phyloP scores from a whole-genome alignment of 192 early-diverging fungal species.

The Backusella circina region DNA sequence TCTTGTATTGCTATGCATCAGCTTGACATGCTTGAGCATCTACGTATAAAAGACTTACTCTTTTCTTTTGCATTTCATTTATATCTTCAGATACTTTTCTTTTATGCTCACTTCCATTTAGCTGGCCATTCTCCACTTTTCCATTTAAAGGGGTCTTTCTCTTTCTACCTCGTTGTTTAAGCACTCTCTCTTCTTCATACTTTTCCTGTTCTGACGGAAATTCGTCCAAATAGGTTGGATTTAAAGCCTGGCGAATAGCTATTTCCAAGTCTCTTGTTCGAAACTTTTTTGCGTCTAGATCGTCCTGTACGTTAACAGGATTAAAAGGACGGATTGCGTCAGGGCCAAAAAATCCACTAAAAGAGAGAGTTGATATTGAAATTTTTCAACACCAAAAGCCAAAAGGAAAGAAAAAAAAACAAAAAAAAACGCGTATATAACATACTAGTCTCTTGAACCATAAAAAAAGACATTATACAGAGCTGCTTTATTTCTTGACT shows the following conservation, averaged over 20 bases:
- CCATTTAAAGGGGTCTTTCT: background rate
- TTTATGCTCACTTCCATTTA: background rate
- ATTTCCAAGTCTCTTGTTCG: slow-evolving; percentile 31
- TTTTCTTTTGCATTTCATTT: background rate
- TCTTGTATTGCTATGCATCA: background rate
- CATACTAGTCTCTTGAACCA: slow-evolving; percentile 42
- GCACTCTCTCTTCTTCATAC: slow-evolving; percentile 7
- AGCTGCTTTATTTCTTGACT: slow-evolving; percentile 31
- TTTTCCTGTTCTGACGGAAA: slow-evolving; percentile 4
- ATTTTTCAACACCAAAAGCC: too few relatives aligned
- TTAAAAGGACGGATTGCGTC: slow-evolving; percentile 36
- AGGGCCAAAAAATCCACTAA: slow-evolving; percentile 39
- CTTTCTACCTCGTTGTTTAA: background rate
- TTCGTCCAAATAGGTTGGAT: slow-evolving; percentile 4
- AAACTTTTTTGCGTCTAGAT: slow-evolving; percentile 36
- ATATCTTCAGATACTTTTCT: background rate
- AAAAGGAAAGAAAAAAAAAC: background rate
- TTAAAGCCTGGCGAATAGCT: slow-evolving; percentile 31
- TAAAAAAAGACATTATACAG: slow-evolving; percentile 38
- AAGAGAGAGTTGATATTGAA: background rate
- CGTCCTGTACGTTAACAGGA: slow-evolving; percentile 14
- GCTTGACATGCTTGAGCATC: background rate
- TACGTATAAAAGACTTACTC: background rate
- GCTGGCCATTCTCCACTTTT: too few relatives aligned
- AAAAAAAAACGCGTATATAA: background rate